Evolutionary conservation across 495 filamentous ascomycete species (phyloP).

Genomic region (Letharia columbiana): DNA sequence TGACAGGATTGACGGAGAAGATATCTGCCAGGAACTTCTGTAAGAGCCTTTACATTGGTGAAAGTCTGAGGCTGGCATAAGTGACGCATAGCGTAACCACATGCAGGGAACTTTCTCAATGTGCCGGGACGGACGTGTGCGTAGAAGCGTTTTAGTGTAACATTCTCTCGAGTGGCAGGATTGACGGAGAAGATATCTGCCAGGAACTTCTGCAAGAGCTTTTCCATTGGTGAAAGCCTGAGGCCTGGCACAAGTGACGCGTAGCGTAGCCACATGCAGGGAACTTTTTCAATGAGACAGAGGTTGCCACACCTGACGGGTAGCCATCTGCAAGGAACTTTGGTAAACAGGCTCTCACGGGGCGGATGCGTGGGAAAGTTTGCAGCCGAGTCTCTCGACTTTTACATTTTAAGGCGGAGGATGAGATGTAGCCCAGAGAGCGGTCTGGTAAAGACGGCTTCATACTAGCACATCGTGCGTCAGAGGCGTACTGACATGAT

Average conservation of each 20-base stretch:
- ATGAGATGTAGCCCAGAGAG: background rate
- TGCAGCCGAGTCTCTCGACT: too few species aligned
- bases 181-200: background rate
- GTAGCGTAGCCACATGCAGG: too few species aligned
- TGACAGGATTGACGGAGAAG: too few species aligned
- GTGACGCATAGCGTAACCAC: too few species aligned
- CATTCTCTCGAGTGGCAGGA: background rate
- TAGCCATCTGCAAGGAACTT: background rate
- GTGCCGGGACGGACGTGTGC: background rate
- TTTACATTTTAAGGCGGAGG: too few species aligned
- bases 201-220: slow-evolving; percentile 4
- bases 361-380: too few species aligned
- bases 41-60: too few species aligned
- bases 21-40: too few species aligned
- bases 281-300: background rate
- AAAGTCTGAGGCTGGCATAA: too few species aligned
- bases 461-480: background rate
- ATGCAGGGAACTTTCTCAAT: too few species aligned
- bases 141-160: background rate
- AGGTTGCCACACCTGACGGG: background rate
- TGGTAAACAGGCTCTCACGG: background rate
- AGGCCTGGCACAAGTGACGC: background rate
- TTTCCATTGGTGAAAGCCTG: background rate
- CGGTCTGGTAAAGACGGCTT: background rate
- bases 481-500: too few species aligned